Conservation (phyloP, 257 asterid species). For the Solanum chaucha region DNA sequence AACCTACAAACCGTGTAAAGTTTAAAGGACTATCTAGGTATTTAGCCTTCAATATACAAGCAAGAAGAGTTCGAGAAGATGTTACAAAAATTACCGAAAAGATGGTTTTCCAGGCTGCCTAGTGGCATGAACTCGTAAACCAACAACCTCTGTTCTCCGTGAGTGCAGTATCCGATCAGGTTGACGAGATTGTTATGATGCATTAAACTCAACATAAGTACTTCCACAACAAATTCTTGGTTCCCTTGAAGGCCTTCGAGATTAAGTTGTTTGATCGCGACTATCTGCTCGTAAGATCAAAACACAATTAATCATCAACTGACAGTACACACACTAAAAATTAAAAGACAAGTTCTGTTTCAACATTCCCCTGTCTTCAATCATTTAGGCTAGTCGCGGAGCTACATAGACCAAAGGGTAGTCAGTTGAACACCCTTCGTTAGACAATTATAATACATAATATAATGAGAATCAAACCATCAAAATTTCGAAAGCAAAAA, state of each 20-base stretch:
- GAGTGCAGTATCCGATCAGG: conserved; percentile 12
- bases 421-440: neutral
- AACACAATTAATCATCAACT: neutral
- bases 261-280: conserved; percentile 18
- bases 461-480: neutral
- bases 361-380: neutral
- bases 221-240: conserved; percentile 14
- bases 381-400: neutral
- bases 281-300: conserved; percentile 27
- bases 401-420: neutral
- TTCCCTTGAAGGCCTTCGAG: conserved; percentile 15
- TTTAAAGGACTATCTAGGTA: neutral
- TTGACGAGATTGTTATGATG: conserved; percentile 11
- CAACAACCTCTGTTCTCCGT: conserved; percentile 8
- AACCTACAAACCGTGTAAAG: neutral
- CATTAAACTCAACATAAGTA: conserved; percentile 9
- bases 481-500: neutral
- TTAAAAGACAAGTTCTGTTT: neutral
- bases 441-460: neutral
- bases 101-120: conserved; percentile 14
- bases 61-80: neutral
- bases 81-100: conserved; percentile 3
- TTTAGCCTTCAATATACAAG: neutral
- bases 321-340: neutral
- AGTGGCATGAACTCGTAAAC: conserved; percentile 11